Evolutionary conservation across 2,329 filamentous ascomycete species (phyloP).

Genomic region (Colletotrichum sp.): DNA sequence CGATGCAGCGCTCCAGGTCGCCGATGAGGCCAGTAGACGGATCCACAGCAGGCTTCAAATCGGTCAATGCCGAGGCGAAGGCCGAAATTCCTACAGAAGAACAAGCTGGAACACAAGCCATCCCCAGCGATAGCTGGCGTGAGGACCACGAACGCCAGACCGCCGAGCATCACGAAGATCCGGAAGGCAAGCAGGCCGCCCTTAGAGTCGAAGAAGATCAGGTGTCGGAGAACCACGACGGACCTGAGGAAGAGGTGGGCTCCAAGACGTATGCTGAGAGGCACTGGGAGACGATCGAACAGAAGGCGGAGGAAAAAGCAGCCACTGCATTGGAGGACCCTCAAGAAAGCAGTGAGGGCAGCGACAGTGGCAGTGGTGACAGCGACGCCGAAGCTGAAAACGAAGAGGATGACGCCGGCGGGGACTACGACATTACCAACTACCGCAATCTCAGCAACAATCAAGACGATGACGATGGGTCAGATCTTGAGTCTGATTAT

Average conservation of each 20-base stretch:
- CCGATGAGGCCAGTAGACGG: neutral
- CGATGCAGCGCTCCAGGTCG: neutral
- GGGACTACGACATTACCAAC: conserved; percentile 23
- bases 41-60: neutral
- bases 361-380: neutral
- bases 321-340: neutral
- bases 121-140: neutral
- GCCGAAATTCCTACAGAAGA: neutral
- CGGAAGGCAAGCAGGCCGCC: neutral
- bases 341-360: neutral
- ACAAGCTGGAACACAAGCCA: neutral
- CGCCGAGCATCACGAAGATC: neutral
- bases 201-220: conserved; percentile 6
- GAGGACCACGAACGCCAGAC: neutral
- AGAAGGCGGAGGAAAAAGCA: neutral
- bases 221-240: conserved; percentile 1
- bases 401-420: conserved; percentile 15
- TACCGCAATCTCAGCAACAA: conserved; percentile 23
- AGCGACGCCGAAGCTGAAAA: conserved; percentile 16
- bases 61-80: neutral
- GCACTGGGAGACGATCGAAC: neutral
- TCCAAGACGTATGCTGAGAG: conserved; percentile 5
- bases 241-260: neutral
- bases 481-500: conserved; percentile 23
- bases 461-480: conserved; percentile 22